phyloP scores from a whole-genome alignment of 306 rosid genomes.

The Calophaca sinica region DNA sequence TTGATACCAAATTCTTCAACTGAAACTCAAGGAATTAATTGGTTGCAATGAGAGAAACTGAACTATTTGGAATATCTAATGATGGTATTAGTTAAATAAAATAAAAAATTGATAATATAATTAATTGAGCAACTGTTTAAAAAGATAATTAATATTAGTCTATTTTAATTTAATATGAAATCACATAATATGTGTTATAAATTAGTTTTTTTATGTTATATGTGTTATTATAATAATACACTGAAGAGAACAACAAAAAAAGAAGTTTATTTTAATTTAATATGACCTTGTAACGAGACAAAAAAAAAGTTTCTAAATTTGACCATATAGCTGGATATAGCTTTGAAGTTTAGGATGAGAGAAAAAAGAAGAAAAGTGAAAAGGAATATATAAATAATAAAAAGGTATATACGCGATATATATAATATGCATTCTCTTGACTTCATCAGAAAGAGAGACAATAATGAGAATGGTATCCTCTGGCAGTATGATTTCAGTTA shows the following conservation, averaged over 20 bases:
- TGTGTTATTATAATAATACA: neutral
- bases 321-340: neutral
- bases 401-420: neutral
- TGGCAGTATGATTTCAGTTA: neutral
- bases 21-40: conserved; percentile 33
- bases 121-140: too few species aligned
- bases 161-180: too few species aligned
- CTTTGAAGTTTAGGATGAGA: neutral
- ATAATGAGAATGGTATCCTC: neutral
- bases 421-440: neutral
- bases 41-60: neutral
- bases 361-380: neutral
- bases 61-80: neutral
- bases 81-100: too few species aligned
- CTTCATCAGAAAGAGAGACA: neutral
- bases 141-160: too few species aligned
- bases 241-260: neutral
- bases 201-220: too few species aligned
- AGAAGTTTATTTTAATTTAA: too few species aligned
- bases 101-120: too few species aligned
- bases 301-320: neutral
- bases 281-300: neutral
- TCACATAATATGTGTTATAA: neutral
- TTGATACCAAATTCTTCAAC: conserved; percentile 72
- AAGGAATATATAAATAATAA: neutral